These are phyloP conservation scores for Darksidea phi DNA, from an alignment of 495 filamentous ascomycete genomes.

Conservation along the genomic window DNA sequence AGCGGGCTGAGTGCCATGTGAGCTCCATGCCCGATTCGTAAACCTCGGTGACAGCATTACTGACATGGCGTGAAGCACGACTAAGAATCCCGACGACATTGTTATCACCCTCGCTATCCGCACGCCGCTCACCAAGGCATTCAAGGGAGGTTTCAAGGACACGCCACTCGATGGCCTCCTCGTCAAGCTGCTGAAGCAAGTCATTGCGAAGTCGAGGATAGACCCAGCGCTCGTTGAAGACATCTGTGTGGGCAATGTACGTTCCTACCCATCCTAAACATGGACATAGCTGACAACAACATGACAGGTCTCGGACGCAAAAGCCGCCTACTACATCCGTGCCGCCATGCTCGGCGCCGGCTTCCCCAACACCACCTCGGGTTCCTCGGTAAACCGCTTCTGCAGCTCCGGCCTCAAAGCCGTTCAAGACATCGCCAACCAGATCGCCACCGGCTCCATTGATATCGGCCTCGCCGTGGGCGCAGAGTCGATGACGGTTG, in stretches of 20 bases:
- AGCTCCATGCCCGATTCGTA: conserved; percentile 35
- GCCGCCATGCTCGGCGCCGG: conserved; percentile 87
- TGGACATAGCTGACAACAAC: conserved; percentile 29
- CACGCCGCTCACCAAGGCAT: conserved; percentile 77
- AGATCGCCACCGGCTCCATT: conserved; percentile 78
- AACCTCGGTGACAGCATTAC: not conserved
- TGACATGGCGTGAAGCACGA: conserved; percentile 58
- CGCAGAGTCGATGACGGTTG: conserved; percentile 79
- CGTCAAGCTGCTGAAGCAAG: conserved; percentile 74
- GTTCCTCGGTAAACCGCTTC: conserved; percentile 86
- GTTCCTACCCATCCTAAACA: conserved; percentile 26
- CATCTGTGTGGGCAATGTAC: conserved; percentile 87
- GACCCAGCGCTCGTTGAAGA: conserved; percentile 86
- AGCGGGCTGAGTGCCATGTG: conserved; percentile 75
- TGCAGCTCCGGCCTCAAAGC: conserved; percentile 96
- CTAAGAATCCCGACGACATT: conserved; percentile 93
- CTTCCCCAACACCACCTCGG: conserved; percentile 84
- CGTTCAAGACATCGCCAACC: conserved; percentile 88
- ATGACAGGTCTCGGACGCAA: conserved; percentile 74
- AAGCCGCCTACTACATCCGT: conserved; percentile 85
- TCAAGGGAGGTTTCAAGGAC: conserved; percentile 92
- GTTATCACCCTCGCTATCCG: conserved; percentile 90
- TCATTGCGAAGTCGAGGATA: conserved; percentile 68
- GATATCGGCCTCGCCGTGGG: conserved; percentile 85
- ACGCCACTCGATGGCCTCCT: conserved; percentile 83